phyloP scores from a whole-genome alignment of 176 grass and related monocot species.

The Tillandsia fasciculata region DNA sequence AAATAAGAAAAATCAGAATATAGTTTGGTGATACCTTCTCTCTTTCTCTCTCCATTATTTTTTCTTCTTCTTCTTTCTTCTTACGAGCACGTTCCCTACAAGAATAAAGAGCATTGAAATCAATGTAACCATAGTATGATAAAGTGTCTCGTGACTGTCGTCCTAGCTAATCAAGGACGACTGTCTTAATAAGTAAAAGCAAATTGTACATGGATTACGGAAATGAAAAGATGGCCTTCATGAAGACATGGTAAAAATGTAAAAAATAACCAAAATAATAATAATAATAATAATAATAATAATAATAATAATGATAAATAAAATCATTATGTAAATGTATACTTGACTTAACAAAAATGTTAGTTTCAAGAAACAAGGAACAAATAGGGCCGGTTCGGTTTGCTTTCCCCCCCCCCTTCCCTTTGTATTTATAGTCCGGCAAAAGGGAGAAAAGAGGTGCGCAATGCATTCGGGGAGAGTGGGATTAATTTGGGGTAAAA shows the following conservation, averaged over 20 bases:
- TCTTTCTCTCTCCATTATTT: slow-evolving; percentile 88
- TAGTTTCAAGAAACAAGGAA: too few relatives aligned
- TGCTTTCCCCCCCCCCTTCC: too few relatives aligned
- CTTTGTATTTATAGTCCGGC: too few relatives aligned
- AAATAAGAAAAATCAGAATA: slow-evolving; percentile 7
- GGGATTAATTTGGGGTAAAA: too few relatives aligned
- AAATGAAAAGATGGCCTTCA: background rate
- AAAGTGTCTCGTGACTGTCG: too few relatives aligned
- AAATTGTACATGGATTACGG: background rate
- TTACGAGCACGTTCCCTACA: slow-evolving; percentile 80
- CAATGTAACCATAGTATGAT: too few relatives aligned
- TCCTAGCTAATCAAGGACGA: too few relatives aligned
- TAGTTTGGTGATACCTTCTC: slow-evolving; percentile 50
- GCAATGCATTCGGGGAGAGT: too few relatives aligned
- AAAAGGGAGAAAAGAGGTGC: too few relatives aligned
- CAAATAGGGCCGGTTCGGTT: too few relatives aligned
- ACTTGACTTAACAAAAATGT: too few relatives aligned
- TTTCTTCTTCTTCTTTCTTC: slow-evolving; percentile 99
- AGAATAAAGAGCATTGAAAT: background rate
- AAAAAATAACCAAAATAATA: background rate
- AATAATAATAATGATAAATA: background rate
- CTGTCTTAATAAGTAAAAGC: background rate
- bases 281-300: background rate
- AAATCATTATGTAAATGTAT: too few relatives aligned
- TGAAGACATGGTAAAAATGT: background rate